Evolutionary conservation across 352 stramenopile genomes (phyloP), one percentile per base, ranked within the genome.

Genomic region (Phytophthora brassicae): DNA sequence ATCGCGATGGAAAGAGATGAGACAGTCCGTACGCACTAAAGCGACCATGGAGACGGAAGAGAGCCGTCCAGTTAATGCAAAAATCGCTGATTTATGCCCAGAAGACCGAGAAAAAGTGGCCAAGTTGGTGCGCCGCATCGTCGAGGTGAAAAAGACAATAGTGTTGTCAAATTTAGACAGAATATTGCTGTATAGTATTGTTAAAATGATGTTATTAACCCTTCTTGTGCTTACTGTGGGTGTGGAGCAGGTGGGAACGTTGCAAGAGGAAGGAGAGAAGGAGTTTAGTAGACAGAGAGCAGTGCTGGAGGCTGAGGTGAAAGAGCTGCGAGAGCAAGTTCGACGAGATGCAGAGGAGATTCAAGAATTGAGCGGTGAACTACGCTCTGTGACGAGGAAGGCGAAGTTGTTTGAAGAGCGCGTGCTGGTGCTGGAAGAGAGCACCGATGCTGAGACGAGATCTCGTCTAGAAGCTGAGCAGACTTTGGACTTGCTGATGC

Each of bases 81-180:
- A 57, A 19, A 92, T 94, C 54, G 73, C 81, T 6, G 79, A 94
- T 60, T 42, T 94, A 22, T 90, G 85, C 39, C 77, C 75, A 12
- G 70, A 90, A 56, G 85, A 94, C 66, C 79, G 84, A 22, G 76
- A 91, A 6, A 94, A 94, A 70, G 81, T 94, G 52, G 68, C 81
- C 35, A 91, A 92, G 48, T 59, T 94, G n/a, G 72, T 92, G 13
- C 82, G 63, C 1, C 81, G 84, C 33, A 76, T 94, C 19, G 81
- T 92, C 17, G 82, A 94, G 63, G 82, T 91, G 50, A 51, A 35
- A n/a, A 23, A 49, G 31, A 17, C 28, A 3, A 3, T 59, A 43
- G 17, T 35, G 20, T 16, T 36, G 50, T n/a, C n/a, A n/a, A n/a
- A n/a, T n/a, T n/a, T n/a, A n/a, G n/a, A n/a, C n/a, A n/a, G n/a